These are phyloP conservation scores for Pleoardoris graminearum DNA, from an alignment of 2,329 filamentous ascomycete species.

Conservation along the genomic window DNA sequence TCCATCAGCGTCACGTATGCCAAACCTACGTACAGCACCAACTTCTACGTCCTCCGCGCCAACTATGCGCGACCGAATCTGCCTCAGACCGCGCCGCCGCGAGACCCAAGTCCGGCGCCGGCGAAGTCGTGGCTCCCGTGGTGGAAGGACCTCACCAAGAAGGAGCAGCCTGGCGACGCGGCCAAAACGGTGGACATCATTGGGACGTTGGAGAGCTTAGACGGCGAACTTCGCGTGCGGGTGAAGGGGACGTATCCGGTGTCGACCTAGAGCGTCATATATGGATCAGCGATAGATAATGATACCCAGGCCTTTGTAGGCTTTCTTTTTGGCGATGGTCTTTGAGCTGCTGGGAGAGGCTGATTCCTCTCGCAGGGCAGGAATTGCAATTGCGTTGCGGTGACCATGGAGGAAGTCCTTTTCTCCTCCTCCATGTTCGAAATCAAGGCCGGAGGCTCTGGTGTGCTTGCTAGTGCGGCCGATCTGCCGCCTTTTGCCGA, in stretches of 20 bases:
- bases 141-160: constrained; percentile 50
- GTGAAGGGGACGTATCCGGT: constrained; percentile 48
- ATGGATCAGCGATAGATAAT: neutral
- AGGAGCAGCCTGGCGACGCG: constrained; percentile 33
- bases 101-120: constrained; percentile 27
- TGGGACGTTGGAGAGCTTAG: constrained; percentile 58
- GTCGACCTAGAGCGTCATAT: neutral
- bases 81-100: constrained; percentile 28
- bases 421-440: neutral
- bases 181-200: constrained; percentile 52
- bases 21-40: constrained; percentile 60
- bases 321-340: neutral
- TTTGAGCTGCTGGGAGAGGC: too few species aligned
- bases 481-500: neutral
- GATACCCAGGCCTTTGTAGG: constrained; percentile 2
- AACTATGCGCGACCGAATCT: constrained; percentile 41
- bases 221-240: constrained; percentile 62
- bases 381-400: too few species aligned
- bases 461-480: neutral
- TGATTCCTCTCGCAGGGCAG: too few species aligned
- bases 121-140: constrained; percentile 39
- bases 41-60: constrained; percentile 66
- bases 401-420: too few species aligned
- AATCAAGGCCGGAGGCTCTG: neutral
- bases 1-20: constrained; percentile 62